These are phyloP conservation scores for Boletus smithii DNA, from an alignment of 1,284 basidiomycete species.

Conservation along the genomic window DNA sequence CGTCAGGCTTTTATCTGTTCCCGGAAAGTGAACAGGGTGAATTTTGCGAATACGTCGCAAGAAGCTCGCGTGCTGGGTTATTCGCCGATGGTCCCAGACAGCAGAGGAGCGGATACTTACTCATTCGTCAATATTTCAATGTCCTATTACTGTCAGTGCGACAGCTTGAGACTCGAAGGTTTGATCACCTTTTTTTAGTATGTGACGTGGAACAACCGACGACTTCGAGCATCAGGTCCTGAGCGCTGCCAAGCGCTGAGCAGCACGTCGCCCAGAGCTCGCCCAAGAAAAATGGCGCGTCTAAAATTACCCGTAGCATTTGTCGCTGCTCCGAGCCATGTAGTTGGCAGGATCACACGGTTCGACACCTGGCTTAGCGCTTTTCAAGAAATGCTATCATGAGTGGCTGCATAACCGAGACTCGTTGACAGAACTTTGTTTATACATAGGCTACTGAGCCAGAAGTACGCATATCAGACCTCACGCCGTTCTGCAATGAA, in stretches of 20 bases:
- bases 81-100: background rate
- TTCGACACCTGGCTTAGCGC: too few relatives aligned
- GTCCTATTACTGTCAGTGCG: background rate
- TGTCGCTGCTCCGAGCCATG: too few relatives aligned
- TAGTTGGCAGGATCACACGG: too few relatives aligned
- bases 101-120: slow-evolving; percentile 12
- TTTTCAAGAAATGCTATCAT: background rate
- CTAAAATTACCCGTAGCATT: background rate
- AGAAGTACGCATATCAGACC: background rate
- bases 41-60: background rate
- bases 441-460: too few relatives aligned
- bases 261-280: background rate
- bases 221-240: too few relatives aligned
- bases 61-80: background rate
- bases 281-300: background rate
- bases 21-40: background rate
- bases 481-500: background rate
- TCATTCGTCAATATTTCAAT: slow-evolving; percentile 2
- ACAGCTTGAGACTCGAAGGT: background rate
- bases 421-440: too few relatives aligned
- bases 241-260: too few relatives aligned
- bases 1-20: slow-evolving; percentile 17
- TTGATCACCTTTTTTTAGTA: background rate
- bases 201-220: too few relatives aligned
- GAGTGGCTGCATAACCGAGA: too few relatives aligned